Conservation (phyloP, 495 filamentous ascomycete genomes). For the Clohesyomyces aquaticus region DNA sequence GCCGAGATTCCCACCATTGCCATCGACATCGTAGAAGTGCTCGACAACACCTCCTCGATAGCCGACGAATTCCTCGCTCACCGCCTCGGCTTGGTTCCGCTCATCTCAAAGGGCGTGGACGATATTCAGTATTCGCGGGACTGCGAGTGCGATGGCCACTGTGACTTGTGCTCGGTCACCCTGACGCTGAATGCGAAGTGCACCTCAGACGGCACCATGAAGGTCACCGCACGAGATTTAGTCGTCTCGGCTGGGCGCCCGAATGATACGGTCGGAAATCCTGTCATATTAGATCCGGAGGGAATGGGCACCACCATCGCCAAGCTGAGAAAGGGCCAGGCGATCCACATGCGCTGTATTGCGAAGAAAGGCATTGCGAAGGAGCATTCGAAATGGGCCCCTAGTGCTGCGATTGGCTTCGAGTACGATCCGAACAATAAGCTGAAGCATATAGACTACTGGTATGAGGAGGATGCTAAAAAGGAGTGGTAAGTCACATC, state of each 20-base stretch:
- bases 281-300: conserved; percentile 81
- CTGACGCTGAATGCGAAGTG: conserved; percentile 83
- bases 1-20: conserved; percentile 94
- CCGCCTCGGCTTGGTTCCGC: conserved; percentile 87
- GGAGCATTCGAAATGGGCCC: conserved; percentile 97
- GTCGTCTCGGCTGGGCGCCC: conserved; percentile 62
- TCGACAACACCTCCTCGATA: conserved; percentile 89
- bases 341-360: conserved; percentile 84
- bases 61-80: conserved; percentile 95
- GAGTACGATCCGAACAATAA: conserved; percentile 98
- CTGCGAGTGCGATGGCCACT: conserved; percentile 95
- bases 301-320: conserved; percentile 79
- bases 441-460: conserved; percentile 82
- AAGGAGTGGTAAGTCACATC: conserved; percentile 81
- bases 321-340: conserved; percentile 85
- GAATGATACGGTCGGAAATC: conserved; percentile 78
- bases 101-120: conserved; percentile 82
- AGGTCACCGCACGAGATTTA: conserved; percentile 86
- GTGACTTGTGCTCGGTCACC: conserved; percentile 84
- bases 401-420: conserved; percentile 88
- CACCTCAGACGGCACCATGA: conserved; percentile 79
- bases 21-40: conserved; percentile 91
- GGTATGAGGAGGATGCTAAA: conserved; percentile 85
- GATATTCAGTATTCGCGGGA: conserved; percentile 88
- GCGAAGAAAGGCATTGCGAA: conserved; percentile 99